Conservation (phyloP, 768 basidiomycete species). For the Leccinum variicolor region DNA sequence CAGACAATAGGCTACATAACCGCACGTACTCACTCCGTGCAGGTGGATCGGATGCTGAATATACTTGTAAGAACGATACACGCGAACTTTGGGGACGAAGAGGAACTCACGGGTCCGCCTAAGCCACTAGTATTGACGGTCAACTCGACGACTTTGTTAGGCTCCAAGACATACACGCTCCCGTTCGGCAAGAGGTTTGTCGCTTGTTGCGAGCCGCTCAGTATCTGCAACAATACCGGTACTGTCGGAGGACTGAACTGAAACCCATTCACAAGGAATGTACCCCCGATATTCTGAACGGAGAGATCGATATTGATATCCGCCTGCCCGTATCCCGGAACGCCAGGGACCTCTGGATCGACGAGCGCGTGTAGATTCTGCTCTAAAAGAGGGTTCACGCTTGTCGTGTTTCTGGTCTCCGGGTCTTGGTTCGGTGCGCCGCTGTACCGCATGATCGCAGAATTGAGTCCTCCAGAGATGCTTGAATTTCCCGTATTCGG, state of each 20-base stretch:
- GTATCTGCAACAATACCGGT: slow-evolving; percentile 43
- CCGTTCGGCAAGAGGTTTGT: slow-evolving; percentile 22
- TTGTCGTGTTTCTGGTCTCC: slow-evolving; percentile 29
- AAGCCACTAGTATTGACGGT: slow-evolving; percentile 10
- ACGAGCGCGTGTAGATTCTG: slow-evolving; percentile 22
- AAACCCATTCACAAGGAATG: slow-evolving; percentile 11
- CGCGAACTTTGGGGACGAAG: background rate
- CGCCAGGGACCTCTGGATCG: slow-evolving; percentile 37
- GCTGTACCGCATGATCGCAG: slow-evolving; percentile 50
- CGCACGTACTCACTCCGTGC: slow-evolving; percentile 23
- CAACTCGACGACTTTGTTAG: slow-evolving; percentile 30
- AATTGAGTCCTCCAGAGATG: slow-evolving; percentile 45
- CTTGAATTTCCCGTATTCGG: slow-evolving; percentile 21
- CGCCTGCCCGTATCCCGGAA: slow-evolving; percentile 35
- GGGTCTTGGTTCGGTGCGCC: slow-evolving; percentile 42
- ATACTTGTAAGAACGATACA: background rate
- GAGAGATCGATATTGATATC: slow-evolving; percentile 36
- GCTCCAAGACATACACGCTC: slow-evolving; percentile 19
- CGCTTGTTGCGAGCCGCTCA: slow-evolving; percentile 40
- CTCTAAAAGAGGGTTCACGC: slow-evolving; percentile 30
- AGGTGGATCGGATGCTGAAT: slow-evolving; percentile 29
- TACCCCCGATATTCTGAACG: slow-evolving; percentile 5
- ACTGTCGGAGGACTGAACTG: slow-evolving; percentile 29
- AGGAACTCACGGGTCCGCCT: slow-evolving; percentile 24
- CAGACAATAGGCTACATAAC: background rate